Base-by-base conservation (phyloP, 1,139 yeast species). In the Candida sp. region DNA sequence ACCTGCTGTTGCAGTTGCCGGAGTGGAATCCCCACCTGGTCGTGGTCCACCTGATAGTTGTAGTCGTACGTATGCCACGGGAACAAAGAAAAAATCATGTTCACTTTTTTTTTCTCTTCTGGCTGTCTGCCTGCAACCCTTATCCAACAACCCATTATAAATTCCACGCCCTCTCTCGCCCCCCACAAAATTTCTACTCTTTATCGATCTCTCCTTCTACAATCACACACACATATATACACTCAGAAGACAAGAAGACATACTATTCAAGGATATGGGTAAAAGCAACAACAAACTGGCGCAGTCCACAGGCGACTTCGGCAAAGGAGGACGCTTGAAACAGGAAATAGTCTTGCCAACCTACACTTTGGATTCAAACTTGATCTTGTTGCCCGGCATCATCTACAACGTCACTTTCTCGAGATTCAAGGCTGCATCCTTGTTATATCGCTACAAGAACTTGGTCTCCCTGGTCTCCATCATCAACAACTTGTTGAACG, bases 341-440 rank as follows among this genome's bases (percentile, higher is more conserved):
- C 59, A 58, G 43, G 49, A 52, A 43, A 46, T 57, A 6, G 57
- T 55, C 7, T 64, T 77, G 46, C 81, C 82, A 34, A 69, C 74
- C 33, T 77, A 77, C 60, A 69, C 68, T 49, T 65, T 75, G 38
- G 81, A 75, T 59, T 74, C 79, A 42, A 75, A 72, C 56, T 64
- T 84, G 52, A 82, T 85, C 11, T 71, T 84, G 35, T 63, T 85
- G 11, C 90, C 90, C 1, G 89, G 89, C 0, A 78, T 84, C 46
- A 74, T 83, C 30, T 85, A 85, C 63, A 78, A 82, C 54, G 83
- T 84, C 12, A 73, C 83, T 1, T 80, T 84, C 51, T 68, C 78
- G 35, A 68, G 79, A 48, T 69, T 72, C 55, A 76, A 77, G 50
- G 86, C 85, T 1, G 76, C 81, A 6, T 73, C 79, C 1, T 65